These are phyloP conservation scores for Oropetium thomaeum DNA, from an alignment of 176 grass and related monocot genomes.

Conservation along the genomic window DNA sequence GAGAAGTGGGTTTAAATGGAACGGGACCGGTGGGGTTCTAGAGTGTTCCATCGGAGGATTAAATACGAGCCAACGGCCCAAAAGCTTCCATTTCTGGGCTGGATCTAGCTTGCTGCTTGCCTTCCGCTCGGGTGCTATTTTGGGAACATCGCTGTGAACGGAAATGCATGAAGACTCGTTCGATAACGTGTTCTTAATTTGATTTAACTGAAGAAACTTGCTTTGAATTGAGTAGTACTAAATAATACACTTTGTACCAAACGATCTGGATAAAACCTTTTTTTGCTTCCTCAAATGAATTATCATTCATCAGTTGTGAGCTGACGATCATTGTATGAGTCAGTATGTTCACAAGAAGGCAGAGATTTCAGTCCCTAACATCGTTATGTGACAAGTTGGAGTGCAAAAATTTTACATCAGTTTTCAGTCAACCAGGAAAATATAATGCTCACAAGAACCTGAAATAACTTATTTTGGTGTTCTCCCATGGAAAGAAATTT, in stretches of 20 bases:
- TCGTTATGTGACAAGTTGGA: not conserved
- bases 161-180: not conserved
- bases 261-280: not conserved
- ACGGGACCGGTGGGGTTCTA: slow-evolving; percentile 34
- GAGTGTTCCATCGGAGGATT: slow-evolving; percentile 35
- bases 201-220: not conserved
- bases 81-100: not conserved
- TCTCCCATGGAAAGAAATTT: not conserved
- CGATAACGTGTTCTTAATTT: not conserved
- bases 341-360: not conserved
- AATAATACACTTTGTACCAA: not conserved
- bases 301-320: not conserved
- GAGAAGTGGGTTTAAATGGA: slow-evolving; percentile 40
- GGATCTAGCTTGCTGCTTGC: not conserved
- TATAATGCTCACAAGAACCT: not conserved
- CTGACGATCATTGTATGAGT: too few relatives aligned
- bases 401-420: not conserved
- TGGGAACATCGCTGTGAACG: not conserved
- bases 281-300: not conserved
- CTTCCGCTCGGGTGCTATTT: too few relatives aligned
- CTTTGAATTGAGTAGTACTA: too few relatives aligned
- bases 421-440: not conserved
- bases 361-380: not conserved
- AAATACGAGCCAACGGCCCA: slow-evolving; percentile 16
- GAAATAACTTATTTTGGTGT: not conserved